phyloP scores from a whole-genome alignment of 2,329 filamentous ascomycete species.

The Pseudogymnoascus sp. region DNA sequence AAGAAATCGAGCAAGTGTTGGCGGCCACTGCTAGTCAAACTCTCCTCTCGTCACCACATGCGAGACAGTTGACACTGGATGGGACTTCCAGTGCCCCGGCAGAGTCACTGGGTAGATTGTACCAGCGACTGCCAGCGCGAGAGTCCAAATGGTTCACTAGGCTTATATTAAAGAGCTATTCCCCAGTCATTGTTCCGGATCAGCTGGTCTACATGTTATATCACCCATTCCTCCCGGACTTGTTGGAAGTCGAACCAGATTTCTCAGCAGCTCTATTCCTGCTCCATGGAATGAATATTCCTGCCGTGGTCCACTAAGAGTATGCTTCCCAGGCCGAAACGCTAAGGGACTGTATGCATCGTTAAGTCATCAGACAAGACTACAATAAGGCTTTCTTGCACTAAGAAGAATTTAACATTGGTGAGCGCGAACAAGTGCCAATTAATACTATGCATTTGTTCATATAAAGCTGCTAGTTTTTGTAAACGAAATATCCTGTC shows the following conservation, averaged over 20 bases:
- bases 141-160: slow-evolving; percentile 86
- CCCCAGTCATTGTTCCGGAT: slow-evolving; percentile 56
- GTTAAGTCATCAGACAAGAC: background rate
- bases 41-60: slow-evolving; percentile 50
- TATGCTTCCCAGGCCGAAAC: background rate
- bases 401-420: background rate
- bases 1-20: slow-evolving; percentile 63
- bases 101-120: slow-evolving; percentile 45
- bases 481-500: background rate
- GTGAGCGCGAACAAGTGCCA: background rate
- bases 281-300: background rate
- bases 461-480: background rate
- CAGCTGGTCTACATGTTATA: slow-evolving; percentile 22
- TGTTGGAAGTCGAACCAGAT: background rate
- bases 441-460: background rate
- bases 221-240: background rate
- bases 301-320: background rate
- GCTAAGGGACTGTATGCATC: background rate
- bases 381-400: background rate
- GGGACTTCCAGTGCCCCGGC: slow-evolving; percentile 18
- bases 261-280: slow-evolving; percentile 5
- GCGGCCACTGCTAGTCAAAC: slow-evolving; percentile 58
- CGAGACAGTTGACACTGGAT: slow-evolving; percentile 10
- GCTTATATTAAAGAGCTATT: slow-evolving; percentile 67
- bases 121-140: slow-evolving; percentile 49